phyloP scores from a whole-genome alignment of 192 early-diverging fungal genomes.

The Jimgerdemannia flammicorona region DNA sequence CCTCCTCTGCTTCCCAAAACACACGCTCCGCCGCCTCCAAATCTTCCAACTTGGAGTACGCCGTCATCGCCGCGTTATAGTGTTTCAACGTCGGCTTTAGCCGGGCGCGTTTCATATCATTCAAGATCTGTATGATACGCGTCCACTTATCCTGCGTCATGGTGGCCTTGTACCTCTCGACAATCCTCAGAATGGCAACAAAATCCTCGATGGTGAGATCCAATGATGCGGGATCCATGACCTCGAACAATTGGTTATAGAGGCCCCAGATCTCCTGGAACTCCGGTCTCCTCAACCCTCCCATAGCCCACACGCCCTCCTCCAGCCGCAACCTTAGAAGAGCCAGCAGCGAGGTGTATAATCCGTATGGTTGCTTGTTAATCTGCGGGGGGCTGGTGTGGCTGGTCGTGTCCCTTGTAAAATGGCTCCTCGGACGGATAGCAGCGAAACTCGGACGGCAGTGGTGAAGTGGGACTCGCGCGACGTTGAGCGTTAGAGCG shows the following conservation, averaged over 20 bases:
- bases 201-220: neutral
- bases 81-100: neutral
- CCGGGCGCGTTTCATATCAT: neutral
- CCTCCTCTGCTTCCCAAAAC: neutral
- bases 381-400: no score
- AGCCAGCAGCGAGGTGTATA: no score
- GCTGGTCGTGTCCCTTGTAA: no score
- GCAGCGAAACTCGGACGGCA: no score
- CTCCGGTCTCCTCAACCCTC: no score
- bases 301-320: no score
- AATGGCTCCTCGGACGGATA: no score
- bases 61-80: neutral
- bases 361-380: no score
- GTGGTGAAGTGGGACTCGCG: no score
- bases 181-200: neutral
- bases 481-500: no score
- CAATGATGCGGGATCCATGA: neutral
- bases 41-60: neutral
- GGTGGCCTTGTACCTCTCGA: neutral
- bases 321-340: no score
- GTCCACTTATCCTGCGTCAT: neutral
- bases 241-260: neutral
- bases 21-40: neutral
- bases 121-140: neutral
- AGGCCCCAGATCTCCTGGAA: neutral